Percentiles rank a stretch among this genome's conserved stretches.
These are phyloP conservation scores for Rhododendron henanense DNA, from an alignment of 148 eudicot species.

Conservation along the genomic window DNA sequence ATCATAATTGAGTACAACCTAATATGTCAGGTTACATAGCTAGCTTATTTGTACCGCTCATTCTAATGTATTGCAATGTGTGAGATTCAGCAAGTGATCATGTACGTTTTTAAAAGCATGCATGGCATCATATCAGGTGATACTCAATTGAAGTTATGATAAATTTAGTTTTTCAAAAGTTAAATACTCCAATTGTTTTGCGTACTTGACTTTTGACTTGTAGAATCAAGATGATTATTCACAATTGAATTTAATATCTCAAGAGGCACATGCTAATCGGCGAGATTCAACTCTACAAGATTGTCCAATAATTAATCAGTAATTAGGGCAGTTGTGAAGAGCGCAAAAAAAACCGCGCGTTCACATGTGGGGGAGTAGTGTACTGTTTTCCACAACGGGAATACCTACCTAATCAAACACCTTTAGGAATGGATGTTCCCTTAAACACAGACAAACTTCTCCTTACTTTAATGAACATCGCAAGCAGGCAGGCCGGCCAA, in stretches of 20 bases:
- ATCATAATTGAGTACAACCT: background rate
- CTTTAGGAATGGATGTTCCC: background rate
- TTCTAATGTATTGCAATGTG: background rate
- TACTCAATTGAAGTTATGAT: background rate
- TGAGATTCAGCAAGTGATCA: background rate
- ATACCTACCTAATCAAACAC: slow-evolving; percentile 1
- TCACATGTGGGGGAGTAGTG: background rate
- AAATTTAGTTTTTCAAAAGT: no score
- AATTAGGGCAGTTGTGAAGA: background rate
- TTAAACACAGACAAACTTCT: background rate
- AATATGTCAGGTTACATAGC: background rate
- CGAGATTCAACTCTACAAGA: background rate
- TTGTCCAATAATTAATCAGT: background rate
- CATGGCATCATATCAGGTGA: background rate
- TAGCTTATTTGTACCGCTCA: background rate
- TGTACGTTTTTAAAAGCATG: background rate
- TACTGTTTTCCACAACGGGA: background rate
- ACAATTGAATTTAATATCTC: background rate
- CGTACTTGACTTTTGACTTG: background rate
- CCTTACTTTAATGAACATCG: background rate
- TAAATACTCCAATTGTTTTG: background rate
- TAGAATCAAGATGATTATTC: background rate
- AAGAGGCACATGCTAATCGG: background rate
- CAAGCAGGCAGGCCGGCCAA: background rate
- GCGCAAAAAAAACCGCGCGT: background rate